Evolutionary conservation across 768 basidiomycete genomes (phyloP).

Genomic region (Phlebiopsis flavidoalba): DNA sequence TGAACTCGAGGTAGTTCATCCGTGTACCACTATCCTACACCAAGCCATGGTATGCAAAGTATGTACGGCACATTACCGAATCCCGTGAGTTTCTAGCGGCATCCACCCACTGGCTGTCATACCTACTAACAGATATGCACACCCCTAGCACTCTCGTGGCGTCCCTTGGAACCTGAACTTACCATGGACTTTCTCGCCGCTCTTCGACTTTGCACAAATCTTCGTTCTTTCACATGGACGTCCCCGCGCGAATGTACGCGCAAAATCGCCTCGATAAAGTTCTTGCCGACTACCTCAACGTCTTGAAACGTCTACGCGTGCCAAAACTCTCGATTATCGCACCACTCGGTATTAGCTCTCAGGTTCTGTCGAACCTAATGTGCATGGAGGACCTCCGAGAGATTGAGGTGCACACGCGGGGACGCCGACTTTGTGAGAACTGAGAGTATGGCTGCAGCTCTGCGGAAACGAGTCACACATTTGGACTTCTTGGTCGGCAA

Average conservation of each 20-base stretch:
- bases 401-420: background rate
- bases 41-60: constrained; percentile 55
- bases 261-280: constrained; percentile 11
- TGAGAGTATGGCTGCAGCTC: constrained; percentile 1
- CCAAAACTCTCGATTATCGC: constrained; percentile 31
- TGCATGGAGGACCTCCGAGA: background rate
- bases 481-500: background rate
- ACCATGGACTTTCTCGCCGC: constrained; percentile 26
- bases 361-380: constrained; percentile 21
- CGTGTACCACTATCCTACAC: constrained; percentile 50
- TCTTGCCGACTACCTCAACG: constrained; percentile 17
- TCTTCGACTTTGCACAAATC: constrained; percentile 51
- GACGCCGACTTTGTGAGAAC: background rate
- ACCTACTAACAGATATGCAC: background rate
- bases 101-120: background rate
- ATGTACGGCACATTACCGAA: constrained; percentile 61
- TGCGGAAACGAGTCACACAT: background rate
- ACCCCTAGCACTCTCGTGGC: background rate
- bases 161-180: background rate
- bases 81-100: constrained; percentile 37
- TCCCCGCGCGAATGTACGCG: constrained; percentile 14
- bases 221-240: constrained; percentile 58
- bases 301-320: constrained; percentile 16
- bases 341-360: constrained; percentile 45
- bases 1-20: constrained; percentile 39